phyloP scores from a whole-genome alignment of 73 alveolate species.

The Paramecium pentaurelia region DNA sequence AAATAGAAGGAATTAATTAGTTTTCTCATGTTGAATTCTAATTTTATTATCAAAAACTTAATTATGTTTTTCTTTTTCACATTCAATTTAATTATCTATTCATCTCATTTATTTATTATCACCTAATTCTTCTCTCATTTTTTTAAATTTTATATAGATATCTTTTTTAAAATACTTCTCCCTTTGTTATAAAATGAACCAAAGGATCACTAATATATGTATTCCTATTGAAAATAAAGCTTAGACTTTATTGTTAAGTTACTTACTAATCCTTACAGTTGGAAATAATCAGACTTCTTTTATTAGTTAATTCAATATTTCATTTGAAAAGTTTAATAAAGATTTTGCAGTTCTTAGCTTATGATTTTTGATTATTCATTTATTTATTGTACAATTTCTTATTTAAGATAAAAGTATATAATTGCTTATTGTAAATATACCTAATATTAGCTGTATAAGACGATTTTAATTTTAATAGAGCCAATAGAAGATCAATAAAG shows the following conservation, averaged over 20 bases:
- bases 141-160: too few species aligned
- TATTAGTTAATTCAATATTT: not conserved
- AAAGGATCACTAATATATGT: not conserved
- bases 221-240: not conserved
- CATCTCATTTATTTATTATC: not conserved
- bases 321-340: not conserved
- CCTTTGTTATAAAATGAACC: not conserved
- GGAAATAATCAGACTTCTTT: not conserved
- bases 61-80: not conserved
- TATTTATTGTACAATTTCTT: not conserved
- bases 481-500: not conserved
- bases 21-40: not conserved
- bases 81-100: not conserved
- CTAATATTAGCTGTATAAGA: not conserved
- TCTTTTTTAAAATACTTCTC: not conserved
- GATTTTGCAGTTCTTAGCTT: not conserved
- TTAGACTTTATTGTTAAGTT: not conserved
- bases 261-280: not conserved
- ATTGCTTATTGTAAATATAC: not conserved
- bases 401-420: not conserved
- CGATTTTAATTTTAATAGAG: not conserved
- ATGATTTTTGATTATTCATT: conserved; percentile 1
- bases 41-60: not conserved
- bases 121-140: not conserved
- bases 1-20: not conserved